Evolutionary conservation across 805 yeast species (phyloP).

Genomic region (Debaryomyces tyrocola): DNA sequence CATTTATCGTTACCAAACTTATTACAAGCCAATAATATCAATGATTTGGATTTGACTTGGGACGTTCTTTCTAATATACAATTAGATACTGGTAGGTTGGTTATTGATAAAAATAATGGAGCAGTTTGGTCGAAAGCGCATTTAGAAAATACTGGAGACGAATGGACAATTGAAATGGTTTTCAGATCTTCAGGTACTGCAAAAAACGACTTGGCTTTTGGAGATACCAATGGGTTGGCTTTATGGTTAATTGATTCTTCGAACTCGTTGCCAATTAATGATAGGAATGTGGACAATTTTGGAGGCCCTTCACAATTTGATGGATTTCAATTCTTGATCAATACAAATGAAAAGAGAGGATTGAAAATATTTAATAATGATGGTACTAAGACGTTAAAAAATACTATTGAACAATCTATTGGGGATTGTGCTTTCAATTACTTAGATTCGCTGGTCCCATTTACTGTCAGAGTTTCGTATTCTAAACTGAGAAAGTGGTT

Average conservation of each 20-base stretch:
- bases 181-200: slow-evolving; percentile 58
- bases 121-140: slow-evolving; percentile 20
- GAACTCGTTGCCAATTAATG: slow-evolving; percentile 6
- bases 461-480: slow-evolving; percentile 65
- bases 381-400: slow-evolving; percentile 41
- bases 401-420: slow-evolving; percentile 35
- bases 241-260: slow-evolving; percentile 47
- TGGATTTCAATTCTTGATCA: slow-evolving; percentile 64
- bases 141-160: slow-evolving; percentile 19
- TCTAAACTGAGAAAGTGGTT: slow-evolving; percentile 44
- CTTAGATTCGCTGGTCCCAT: slow-evolving; percentile 70
- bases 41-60: slow-evolving; percentile 31
- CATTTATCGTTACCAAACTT: slow-evolving; percentile 37
- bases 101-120: slow-evolving; percentile 13
- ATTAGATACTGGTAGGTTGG: slow-evolving; percentile 72
- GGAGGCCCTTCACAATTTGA: slow-evolving; percentile 59
- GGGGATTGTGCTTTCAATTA: slow-evolving; percentile 60
- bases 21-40: slow-evolving; percentile 20
- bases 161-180: slow-evolving; percentile 61
- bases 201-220: slow-evolving; percentile 22
- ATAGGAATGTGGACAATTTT: slow-evolving; percentile 32
- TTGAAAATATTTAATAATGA: slow-evolving; percentile 62
- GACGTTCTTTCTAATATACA: slow-evolving; percentile 63
- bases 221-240: slow-evolving; percentile 53
- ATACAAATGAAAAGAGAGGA: slow-evolving; percentile 49